These are phyloP conservation scores for Phytophthora hibernalis DNA, from an alignment of 352 stramenopile genomes.

Conservation along the genomic window DNA sequence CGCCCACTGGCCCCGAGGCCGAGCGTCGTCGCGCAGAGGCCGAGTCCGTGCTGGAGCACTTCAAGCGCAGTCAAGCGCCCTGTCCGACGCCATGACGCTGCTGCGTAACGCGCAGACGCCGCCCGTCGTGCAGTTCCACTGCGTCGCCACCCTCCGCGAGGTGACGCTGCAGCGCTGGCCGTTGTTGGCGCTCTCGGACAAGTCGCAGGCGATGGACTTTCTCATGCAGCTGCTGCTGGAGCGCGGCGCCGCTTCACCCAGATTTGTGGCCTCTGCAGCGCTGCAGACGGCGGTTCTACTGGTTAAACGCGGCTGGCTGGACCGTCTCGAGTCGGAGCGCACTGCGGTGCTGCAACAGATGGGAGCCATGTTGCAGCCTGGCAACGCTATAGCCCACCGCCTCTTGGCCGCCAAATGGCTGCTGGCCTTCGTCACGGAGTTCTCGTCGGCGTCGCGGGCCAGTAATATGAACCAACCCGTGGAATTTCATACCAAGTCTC, in stretches of 20 bases:
- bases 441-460: constrained; percentile 78
- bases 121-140: constrained; percentile 84
- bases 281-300: constrained; percentile 80
- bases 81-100: constrained; percentile 64
- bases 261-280: constrained; percentile 66
- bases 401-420: constrained; percentile 84
- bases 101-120: constrained; percentile 43
- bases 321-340: constrained; percentile 60
- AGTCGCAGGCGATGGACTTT: constrained; percentile 67
- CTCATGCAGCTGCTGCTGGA: constrained; percentile 85
- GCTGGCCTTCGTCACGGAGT: constrained; percentile 86
- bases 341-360: constrained; percentile 76
- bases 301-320: constrained; percentile 86
- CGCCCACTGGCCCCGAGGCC: constrained; percentile 53
- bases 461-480: constrained; percentile 85
- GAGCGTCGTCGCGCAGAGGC: constrained; percentile 66
- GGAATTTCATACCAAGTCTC: constrained; percentile 84
- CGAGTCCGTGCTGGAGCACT: constrained; percentile 73
- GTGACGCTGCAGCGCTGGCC: constrained; percentile 77
- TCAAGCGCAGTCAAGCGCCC: constrained; percentile 80
- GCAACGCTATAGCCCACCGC: constrained; percentile 45
- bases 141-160: constrained; percentile 77
- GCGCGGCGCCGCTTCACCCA: constrained; percentile 53
- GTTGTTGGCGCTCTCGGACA: constrained; percentile 53
- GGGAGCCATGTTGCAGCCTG: constrained; percentile 58